These are phyloP conservation scores for Hymenoscyphus scutula DNA, from an alignment of 2,329 filamentous ascomycete species.

Conservation along the genomic window DNA sequence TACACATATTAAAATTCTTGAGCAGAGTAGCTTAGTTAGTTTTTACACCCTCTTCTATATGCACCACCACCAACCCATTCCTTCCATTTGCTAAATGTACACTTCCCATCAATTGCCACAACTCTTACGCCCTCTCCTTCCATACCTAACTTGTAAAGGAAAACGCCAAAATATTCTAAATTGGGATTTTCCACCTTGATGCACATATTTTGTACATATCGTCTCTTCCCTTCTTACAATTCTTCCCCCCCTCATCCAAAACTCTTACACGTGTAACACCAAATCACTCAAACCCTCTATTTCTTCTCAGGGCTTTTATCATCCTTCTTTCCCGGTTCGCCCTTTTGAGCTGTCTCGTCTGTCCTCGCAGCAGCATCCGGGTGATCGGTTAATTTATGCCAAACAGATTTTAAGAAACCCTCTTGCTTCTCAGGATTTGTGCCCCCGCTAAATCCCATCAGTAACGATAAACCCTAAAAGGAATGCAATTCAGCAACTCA, in stretches of 20 bases:
- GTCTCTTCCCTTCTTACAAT: not conserved
- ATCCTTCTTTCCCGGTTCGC: not conserved
- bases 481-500: not conserved
- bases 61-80: not conserved
- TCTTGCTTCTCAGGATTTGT: constrained; percentile 68
- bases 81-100: not conserved
- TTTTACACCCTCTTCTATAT: not conserved
- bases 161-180: not conserved
- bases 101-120: not conserved
- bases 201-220: not conserved
- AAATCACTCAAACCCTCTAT: not conserved
- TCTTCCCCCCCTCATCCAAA: not conserved
- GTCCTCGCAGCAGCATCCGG: not conserved
- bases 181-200: too few relatives aligned
- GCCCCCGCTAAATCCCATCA: constrained; percentile 13
- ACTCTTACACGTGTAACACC: not conserved
- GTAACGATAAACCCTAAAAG: not conserved
- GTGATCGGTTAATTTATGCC: constrained; percentile 88
- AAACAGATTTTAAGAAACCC: constrained; percentile 88
- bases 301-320: too few relatives aligned
- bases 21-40: too few relatives aligned
- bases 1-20: too few relatives aligned
- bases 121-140: not conserved
- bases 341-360: not conserved
- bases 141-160: not conserved